A percentile compares a stretch with the other conserved stretches of the same genome.
Evolutionary conservation across 2,329 filamentous ascomycete genomes (phyloP).

Genomic region (Calonectria fujianensis): DNA sequence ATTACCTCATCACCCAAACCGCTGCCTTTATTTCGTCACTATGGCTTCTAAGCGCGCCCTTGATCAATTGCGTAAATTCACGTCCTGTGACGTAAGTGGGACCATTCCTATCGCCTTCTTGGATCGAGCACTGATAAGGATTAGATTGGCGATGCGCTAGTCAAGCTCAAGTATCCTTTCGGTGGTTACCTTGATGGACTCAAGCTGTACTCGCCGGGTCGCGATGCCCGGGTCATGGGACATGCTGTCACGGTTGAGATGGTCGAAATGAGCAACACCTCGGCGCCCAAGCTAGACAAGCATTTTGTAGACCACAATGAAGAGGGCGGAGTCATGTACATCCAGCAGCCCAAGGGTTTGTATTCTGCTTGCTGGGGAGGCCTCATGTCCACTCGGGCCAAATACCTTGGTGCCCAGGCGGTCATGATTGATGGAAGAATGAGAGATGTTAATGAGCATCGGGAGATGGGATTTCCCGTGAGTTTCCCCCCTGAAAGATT

Average conservation of each 20-base stretch:
- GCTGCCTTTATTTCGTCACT: neutral
- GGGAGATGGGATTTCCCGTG: constrained; percentile 46
- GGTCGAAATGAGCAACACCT: constrained; percentile 52
- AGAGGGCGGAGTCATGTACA: constrained; percentile 53
- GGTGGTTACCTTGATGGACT: constrained; percentile 55
- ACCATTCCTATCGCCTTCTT: too few relatives aligned
- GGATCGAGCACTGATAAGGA: neutral
- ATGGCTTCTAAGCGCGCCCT: constrained; percentile 32
- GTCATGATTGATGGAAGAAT: constrained; percentile 56
- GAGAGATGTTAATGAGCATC: constrained; percentile 56
- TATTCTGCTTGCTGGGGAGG: constrained; percentile 56
- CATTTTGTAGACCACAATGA: constrained; percentile 57
- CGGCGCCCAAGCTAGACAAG: constrained; percentile 51
- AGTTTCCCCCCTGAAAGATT: neutral
- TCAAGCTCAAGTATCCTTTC: constrained; percentile 55
- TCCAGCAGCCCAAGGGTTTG: constrained; percentile 55
- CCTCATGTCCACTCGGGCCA: constrained; percentile 57
- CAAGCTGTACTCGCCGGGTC: constrained; percentile 50
- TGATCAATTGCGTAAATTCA: constrained; percentile 24
- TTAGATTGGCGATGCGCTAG: constrained; percentile 54
- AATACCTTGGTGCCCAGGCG: constrained; percentile 52
- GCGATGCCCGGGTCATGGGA: constrained; percentile 47
- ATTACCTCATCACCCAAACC: neutral
- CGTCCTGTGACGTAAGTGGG: constrained; percentile 30
- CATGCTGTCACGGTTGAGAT: constrained; percentile 57